Evolutionary conservation across 805 yeast genomes (phyloP), one percentile per base, ranked within the genome.

Genomic region (Ogataea neopini): DNA sequence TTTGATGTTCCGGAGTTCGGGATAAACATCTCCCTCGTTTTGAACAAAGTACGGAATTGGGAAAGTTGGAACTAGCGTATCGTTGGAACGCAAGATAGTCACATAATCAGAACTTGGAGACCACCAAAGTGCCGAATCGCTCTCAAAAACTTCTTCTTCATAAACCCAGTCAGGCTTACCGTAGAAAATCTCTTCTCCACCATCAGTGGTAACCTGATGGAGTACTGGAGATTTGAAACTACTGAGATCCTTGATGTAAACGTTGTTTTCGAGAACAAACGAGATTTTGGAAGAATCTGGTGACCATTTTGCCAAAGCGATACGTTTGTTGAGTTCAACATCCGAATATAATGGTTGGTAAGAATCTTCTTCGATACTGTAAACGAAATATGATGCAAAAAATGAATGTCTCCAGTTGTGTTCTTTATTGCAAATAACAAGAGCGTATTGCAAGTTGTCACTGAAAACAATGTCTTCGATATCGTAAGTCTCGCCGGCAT

Each of bases 101-200:
- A 90, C 61, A 56, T 72, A 75, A n/a, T 76, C 69, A 10, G 92
- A 90, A 35, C 72, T 66, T 7, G 88, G 88, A 4, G 96, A 84
- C 96, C 96, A 90, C 96, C 96, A 89, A 40, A 88, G 55, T 0
- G 91, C 88, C 18, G 75, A 67, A 56, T 84, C 89, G 19, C 79
- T 76, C 29, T 79, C 81, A 44, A 86, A 75, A 0, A 89, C 94
- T 65, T 89, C 97, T 56, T 89, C 97, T 61, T 90, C 97, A 57
- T 89, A 89, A 6, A 88, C 95, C 97, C 97, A 89, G 61, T 89
- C 96, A 0, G 96, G 95, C 51, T 84, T 83, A 2, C 96, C 97
- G 61, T 90, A 86, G 67, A 89, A 88, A 6, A 88, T 72, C 52
- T 80, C 75, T 1, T 72, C 75, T 28, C 83, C 81, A 13, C 96